Percentiles rank a stretch among this genome's conserved stretches.
These are phyloP conservation scores for Salix dunnii DNA, from an alignment of 345 rosid species.

Conservation along the genomic window DNA sequence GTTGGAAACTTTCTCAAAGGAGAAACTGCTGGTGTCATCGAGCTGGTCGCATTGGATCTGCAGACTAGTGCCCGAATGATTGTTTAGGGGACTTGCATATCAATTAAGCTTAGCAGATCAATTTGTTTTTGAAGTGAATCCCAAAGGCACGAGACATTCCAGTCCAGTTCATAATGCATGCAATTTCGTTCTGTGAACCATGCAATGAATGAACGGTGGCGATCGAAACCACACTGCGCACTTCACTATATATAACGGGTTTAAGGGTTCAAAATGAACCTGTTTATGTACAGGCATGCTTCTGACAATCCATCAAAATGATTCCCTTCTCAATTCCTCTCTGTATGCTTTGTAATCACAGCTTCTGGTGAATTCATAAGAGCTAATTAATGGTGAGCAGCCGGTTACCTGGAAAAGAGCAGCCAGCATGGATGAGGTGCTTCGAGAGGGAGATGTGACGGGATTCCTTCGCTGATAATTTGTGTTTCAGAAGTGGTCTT, in stretches of 20 bases:
- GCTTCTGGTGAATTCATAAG: conserved; percentile 81
- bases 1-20: too few relatives aligned
- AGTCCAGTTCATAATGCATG: not conserved
- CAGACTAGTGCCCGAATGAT: too few relatives aligned
- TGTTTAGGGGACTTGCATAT: not conserved
- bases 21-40: too few relatives aligned
- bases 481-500: not conserved
- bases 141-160: not conserved
- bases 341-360: conserved; percentile 24
- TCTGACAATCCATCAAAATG: not conserved
- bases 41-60: too few relatives aligned
- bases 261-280: conserved; percentile 97
- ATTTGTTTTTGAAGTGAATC: not conserved
- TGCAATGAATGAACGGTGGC: not conserved
- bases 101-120: not conserved
- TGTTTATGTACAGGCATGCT: conserved; percentile 77
- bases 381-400: conserved; percentile 74
- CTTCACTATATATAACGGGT: too few relatives aligned
- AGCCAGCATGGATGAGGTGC: conserved; percentile 81
- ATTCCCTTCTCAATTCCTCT: not conserved
- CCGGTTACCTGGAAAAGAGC: conserved; percentile 96
- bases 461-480: conserved; percentile 17
- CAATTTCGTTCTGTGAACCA: not conserved
- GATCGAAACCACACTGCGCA: too few relatives aligned
- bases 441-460: conserved; percentile 84